Evolutionary conservation across 1,284 basidiomycete genomes (phyloP).

Genomic region (Caloboletus inedulis): DNA sequence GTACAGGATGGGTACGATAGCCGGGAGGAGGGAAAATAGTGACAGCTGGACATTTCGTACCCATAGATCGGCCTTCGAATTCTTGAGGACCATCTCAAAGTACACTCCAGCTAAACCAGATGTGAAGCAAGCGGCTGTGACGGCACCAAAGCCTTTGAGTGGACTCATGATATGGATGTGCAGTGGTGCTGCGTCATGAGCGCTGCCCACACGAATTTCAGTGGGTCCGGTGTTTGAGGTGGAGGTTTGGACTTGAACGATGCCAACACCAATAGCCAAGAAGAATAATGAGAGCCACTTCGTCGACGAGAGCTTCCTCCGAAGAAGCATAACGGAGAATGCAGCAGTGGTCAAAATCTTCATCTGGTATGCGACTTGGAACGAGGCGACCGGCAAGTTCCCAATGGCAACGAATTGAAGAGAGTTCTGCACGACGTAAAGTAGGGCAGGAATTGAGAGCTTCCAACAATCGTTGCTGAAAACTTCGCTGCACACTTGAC

Average conservation of each 20-base stretch:
- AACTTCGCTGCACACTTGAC: constrained; percentile 51
- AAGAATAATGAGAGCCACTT: constrained; percentile 87
- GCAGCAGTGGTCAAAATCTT: constrained; percentile 95
- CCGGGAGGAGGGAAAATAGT: constrained; percentile 73
- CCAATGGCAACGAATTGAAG: constrained; percentile 92
- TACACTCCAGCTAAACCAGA: constrained; percentile 81
- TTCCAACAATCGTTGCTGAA: constrained; percentile 94
- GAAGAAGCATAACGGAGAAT: constrained; percentile 82
- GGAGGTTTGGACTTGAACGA: constrained; percentile 82
- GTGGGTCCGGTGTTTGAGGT: constrained; percentile 22
- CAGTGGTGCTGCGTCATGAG: constrained; percentile 48
- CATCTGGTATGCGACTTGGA: constrained; percentile 93
- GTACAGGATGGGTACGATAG: constrained; percentile 66
- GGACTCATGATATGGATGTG: constrained; percentile 58
- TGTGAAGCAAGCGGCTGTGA: constrained; percentile 72
- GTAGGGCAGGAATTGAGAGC: constrained; percentile 91
- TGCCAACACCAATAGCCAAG: constrained; percentile 85
- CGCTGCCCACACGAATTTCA: constrained; percentile 46
- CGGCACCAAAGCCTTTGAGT: constrained; percentile 62
- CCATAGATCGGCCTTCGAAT: constrained; percentile 69
- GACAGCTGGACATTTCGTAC: constrained; percentile 78
- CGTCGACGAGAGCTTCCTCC: constrained; percentile 64
- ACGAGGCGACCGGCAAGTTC: constrained; percentile 89
- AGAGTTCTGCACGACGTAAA: constrained; percentile 95
- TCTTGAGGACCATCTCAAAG: constrained; percentile 81